A percentile compares a stretch with the other conserved stretches of the same genome.
These are phyloP conservation scores for Lonicera japonica DNA, from an alignment of 129 eudicot species.

Conservation along the genomic window DNA sequence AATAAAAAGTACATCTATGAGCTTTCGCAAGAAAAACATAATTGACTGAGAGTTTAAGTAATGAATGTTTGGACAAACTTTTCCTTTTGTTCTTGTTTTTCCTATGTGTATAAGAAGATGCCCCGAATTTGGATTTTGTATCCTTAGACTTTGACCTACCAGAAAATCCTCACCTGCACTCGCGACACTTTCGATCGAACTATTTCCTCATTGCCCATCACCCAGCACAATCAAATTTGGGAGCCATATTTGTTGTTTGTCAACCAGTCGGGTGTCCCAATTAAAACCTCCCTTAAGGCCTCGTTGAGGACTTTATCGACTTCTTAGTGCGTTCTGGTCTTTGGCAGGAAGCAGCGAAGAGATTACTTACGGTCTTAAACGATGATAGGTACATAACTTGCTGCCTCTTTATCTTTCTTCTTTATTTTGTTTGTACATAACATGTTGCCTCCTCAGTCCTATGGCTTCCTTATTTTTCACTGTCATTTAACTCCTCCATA, in stretches of 20 bases:
- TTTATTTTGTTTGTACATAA: not conserved
- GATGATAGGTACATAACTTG: too few relatives aligned
- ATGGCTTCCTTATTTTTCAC: slow-evolving; percentile 63
- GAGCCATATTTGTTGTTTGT: slow-evolving; percentile 67
- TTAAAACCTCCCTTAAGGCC: slow-evolving; percentile 86
- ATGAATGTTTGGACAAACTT: too few relatives aligned
- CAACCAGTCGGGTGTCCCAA: slow-evolving; percentile 72
- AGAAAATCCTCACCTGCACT: slow-evolving; percentile 68
- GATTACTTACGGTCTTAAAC: slow-evolving; percentile 85
- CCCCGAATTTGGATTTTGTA: slow-evolving; percentile 91
- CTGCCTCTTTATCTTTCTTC: too few relatives aligned
- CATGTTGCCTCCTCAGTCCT: not conserved
- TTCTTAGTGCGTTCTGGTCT: slow-evolving; percentile 58
- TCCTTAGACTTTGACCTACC: slow-evolving; percentile 51
- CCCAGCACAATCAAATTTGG: slow-evolving; percentile 89
- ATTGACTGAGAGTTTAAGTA: too few relatives aligned
- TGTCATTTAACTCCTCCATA: slow-evolving; percentile 29
- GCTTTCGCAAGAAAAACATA: too few relatives aligned
- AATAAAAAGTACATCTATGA: too few relatives aligned
- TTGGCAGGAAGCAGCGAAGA: slow-evolving; percentile 95
- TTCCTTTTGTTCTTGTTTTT: too few relatives aligned
- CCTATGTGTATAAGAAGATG: too few relatives aligned
- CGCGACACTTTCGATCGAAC: too few relatives aligned
- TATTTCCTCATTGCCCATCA: slow-evolving; percentile 81
- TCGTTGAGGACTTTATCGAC: slow-evolving; percentile 80